Evolutionary conservation across 257 asterid species (phyloP), one percentile per base, ranked within the genome.

Genomic region (Apocynum venetum): DNA sequence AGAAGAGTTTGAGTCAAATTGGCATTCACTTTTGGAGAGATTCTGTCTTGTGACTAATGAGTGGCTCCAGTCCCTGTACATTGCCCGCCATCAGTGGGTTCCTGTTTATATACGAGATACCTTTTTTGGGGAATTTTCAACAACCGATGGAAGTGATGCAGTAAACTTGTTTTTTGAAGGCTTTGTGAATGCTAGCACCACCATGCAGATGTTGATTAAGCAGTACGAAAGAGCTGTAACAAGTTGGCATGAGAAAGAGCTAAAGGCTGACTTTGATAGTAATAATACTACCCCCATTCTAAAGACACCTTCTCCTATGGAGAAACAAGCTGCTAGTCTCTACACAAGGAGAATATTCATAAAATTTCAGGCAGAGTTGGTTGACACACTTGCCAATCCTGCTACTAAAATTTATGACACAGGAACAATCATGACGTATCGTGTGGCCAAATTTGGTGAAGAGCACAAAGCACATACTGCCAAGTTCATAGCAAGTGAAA

Each of bases 281-380:
- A 78, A 60, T 70, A 86, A 78, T 77, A 76, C 83, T 56, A 81
- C 84, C 4, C 94, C 93, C 3, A 82, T 87, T 79, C 73, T 94
- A 75, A 94, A 82, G 82, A 94, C 98, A 8, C 97, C 97, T 2
- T 92, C 97, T 15, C 97, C 98, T 20, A 94, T 89, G 98, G 98
- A 92, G 80, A 94, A 94, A 81, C 97, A 94, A 79, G 98, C 96
- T 19, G 98, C 98, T 64, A 80, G 82, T 76, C 85, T 89, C 31
- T 94, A 87, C 78, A 92, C 97, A 17, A 84, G 90, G 86, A 90
- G 83, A 82, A 80, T 92, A 71, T 94, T 94, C 88, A 72, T 86
- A 79, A 94, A 90, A 80, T 94, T 94, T 84, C 98, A 91, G 80
- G 94, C 83, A 71, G 98, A 94, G 81, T 74, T 92, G 71, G 93